Evolutionary conservation across 345 rosid genomes (phyloP).

Genomic region (Firmiana major): DNA sequence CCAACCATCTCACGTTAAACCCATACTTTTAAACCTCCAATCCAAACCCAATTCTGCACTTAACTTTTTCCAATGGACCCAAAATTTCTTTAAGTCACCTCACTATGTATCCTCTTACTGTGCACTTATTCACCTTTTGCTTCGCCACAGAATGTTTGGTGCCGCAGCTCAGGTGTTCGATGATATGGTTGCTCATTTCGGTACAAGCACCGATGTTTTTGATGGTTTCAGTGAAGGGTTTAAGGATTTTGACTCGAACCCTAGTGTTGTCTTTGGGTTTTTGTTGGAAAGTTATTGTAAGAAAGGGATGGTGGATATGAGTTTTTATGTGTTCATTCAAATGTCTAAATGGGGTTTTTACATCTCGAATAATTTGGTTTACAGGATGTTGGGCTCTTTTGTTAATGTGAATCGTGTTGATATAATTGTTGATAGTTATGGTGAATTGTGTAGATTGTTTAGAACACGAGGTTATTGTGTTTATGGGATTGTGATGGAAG

Average conservation of each 20-base stretch:
- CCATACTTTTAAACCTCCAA: constrained; percentile 26
- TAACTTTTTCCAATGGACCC: constrained; percentile 26
- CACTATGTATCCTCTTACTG: constrained; percentile 22
- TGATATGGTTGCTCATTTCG: constrained; percentile 24
- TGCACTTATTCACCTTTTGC: constrained; percentile 32
- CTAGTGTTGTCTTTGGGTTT: constrained; percentile 25
- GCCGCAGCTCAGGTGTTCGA: constrained; percentile 39
- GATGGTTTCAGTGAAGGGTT: constrained; percentile 10
- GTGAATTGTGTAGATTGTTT: constrained; percentile 23
- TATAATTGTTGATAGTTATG: constrained; percentile 29
- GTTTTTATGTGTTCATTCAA: constrained; percentile 24
- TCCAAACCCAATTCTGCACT: constrained; percentile 20
- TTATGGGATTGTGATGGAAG: constrained; percentile 36
- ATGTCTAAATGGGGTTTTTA: constrained; percentile 17
- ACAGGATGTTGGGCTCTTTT: constrained; percentile 29
- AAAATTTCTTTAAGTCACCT: constrained; percentile 1
- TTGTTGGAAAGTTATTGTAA: constrained; percentile 36
- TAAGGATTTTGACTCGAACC: neutral
- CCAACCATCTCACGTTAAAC: constrained; percentile 9
- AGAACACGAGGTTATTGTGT: constrained; percentile 10
- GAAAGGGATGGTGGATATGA: constrained; percentile 30
- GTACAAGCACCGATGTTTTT: constrained; percentile 21
- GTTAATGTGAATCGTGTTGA: constrained; percentile 26
- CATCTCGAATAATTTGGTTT: constrained; percentile 18
- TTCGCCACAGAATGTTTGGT: constrained; percentile 29